Evolutionary conservation across 2,329 filamentous ascomycete species (phyloP).

Genomic region (Aspergillus sp.): DNA sequence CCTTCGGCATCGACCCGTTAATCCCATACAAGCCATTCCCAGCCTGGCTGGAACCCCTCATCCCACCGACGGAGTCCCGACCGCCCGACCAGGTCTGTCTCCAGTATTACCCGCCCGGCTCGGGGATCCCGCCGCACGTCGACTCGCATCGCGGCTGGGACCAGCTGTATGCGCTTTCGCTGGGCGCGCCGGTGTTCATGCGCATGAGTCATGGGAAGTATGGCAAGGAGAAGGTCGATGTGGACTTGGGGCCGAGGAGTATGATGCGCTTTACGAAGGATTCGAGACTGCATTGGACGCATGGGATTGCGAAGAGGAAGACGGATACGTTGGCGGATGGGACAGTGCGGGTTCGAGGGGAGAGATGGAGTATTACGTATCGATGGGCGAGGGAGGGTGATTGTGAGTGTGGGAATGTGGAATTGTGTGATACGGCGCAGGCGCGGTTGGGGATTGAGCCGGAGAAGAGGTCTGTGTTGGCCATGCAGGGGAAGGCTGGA

Average conservation of each 20-base stretch:
- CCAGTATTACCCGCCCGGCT: slow-evolving; percentile 61
- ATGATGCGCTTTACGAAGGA: slow-evolving; percentile 55
- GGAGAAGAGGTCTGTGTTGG: slow-evolving; percentile 43
- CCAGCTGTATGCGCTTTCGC: slow-evolving; percentile 35
- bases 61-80: slow-evolving; percentile 46
- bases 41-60: slow-evolving; percentile 51
- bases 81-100: slow-evolving; percentile 60
- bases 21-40: slow-evolving; percentile 54
- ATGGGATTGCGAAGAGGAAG: slow-evolving; percentile 56
- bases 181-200: slow-evolving; percentile 35
- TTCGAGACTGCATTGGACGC: slow-evolving; percentile 56
- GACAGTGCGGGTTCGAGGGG: slow-evolving; percentile 41
- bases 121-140: slow-evolving; percentile 62
- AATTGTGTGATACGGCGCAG: slow-evolving; percentile 55
- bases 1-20: slow-evolving; percentile 54
- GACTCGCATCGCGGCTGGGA: slow-evolving; percentile 55
- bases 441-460: slow-evolving; percentile 47
- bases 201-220: slow-evolving; percentile 29
- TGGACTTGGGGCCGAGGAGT: slow-evolving; percentile 51
- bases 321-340: slow-evolving; percentile 52
- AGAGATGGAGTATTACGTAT: slow-evolving; percentile 59
- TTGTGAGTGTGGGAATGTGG: slow-evolving; percentile 53
- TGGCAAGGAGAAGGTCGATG: slow-evolving; percentile 33
- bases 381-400: slow-evolving; percentile 51
- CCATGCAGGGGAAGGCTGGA: slow-evolving; percentile 1